Conservation (phyloP, 2,329 filamentous ascomycete species). For the Talaromyces sp. region DNA sequence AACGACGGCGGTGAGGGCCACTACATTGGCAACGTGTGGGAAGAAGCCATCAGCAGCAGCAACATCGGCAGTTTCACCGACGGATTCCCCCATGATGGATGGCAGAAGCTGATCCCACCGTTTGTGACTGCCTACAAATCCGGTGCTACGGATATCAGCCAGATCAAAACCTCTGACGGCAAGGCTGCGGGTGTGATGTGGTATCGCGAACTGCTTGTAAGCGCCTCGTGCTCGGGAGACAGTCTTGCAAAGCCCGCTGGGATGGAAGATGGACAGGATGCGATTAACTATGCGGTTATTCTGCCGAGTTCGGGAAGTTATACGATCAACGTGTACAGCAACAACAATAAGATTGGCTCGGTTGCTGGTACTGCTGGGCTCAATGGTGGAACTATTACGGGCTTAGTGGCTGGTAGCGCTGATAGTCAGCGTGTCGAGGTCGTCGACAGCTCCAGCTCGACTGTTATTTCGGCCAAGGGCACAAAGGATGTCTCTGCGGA, state of each 20-base stretch:
- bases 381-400: constrained; percentile 4
- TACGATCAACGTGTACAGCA: constrained; percentile 11
- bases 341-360: constrained; percentile 6
- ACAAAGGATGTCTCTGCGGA: constrained; percentile 9
- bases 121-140: constrained; percentile 35
- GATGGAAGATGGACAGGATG: constrained; percentile 7
- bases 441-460: background rate
- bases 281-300: constrained; percentile 10
- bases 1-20: constrained; percentile 37
- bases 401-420: constrained; percentile 8
- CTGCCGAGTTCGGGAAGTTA: background rate
- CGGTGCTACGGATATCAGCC: constrained; percentile 17
- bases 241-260: background rate
- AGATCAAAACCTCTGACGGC: constrained; percentile 13
- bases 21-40: constrained; percentile 37
- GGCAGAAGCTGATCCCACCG: constrained; percentile 26
- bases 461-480: constrained; percentile 2
- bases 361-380: constrained; percentile 2
- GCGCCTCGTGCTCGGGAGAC: constrained; percentile 4
- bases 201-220: constrained; percentile 15
- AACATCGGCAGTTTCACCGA: constrained; percentile 23
- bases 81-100: constrained; percentile 30
- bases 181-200: constrained; percentile 22
- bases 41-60: constrained; percentile 21
- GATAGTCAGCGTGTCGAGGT: constrained; percentile 10